These are phyloP conservation scores for Trematosphaeria pertusa DNA, from an alignment of 2,329 filamentous ascomycete species.

Conservation along the genomic window DNA sequence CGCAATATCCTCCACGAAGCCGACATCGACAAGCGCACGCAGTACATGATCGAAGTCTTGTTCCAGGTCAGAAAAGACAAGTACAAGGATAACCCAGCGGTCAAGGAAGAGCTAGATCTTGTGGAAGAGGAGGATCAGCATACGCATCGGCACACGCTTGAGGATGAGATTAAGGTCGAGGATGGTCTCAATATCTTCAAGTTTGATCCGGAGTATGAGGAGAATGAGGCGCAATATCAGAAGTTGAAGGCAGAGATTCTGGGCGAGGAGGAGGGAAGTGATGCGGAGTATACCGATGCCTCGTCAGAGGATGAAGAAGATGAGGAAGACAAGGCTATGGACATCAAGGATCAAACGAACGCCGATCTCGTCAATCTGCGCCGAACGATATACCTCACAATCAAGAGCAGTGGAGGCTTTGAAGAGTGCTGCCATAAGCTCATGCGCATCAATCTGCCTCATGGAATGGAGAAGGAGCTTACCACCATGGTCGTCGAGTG, in stretches of 20 bases:
- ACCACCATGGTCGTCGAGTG: conserved; percentile 98
- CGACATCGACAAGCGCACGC: conserved; percentile 96
- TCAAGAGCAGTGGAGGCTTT: conserved; percentile 94
- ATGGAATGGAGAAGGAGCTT: conserved; percentile 85
- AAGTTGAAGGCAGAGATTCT: conserved; percentile 92
- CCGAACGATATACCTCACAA: conserved; percentile 94
- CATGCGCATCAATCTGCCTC: conserved; percentile 83
- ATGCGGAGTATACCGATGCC: conserved; percentile 68
- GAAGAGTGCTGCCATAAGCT: conserved; percentile 98
- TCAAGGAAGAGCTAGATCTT: conserved; percentile 91
- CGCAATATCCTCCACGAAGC: conserved; percentile 94
- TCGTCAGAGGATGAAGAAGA: conserved; percentile 77
- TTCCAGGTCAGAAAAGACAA: conserved; percentile 96
- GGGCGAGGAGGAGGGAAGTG: conserved; percentile 80
- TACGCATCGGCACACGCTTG: conserved; percentile 82
- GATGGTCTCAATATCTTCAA: conserved; percentile 96
- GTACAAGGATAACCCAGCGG: conserved; percentile 91
- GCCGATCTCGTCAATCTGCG: conserved; percentile 93
- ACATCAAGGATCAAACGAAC: conserved; percentile 98
- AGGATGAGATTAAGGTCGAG: conserved; percentile 82
- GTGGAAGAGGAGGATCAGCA: conserved; percentile 99
- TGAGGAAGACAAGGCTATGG: conserved; percentile 80
- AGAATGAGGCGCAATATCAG: conserved; percentile 88
- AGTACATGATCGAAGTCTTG: conserved; percentile 98
- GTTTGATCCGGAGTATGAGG: conserved; percentile 86